phyloP scores from a whole-genome alignment of 2,329 filamentous ascomycete genomes.

The Diaporthe longicolla region DNA sequence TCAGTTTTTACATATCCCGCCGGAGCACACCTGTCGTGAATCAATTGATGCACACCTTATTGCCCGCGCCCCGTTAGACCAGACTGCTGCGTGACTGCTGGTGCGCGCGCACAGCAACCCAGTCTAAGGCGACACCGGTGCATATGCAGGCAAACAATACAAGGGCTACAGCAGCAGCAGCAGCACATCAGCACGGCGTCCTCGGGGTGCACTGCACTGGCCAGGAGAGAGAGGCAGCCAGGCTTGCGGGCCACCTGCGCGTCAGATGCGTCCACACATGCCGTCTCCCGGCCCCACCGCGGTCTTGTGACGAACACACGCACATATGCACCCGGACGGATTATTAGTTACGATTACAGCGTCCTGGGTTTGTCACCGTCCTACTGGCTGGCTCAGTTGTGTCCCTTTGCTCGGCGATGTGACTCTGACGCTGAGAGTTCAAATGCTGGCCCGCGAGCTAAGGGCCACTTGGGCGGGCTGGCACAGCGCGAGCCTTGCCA shows the following conservation, averaged over 20 bases:
- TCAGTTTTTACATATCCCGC: conserved; percentile 17
- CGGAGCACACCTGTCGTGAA: not conserved
- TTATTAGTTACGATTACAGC: conserved; percentile 1
- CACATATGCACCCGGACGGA: conserved; percentile 21
- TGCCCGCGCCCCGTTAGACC: not conserved
- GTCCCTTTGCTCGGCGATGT: not conserved
- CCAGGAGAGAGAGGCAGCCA: conserved; percentile 12
- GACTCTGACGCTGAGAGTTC: conserved; percentile 23
- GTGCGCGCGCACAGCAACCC: not conserved
- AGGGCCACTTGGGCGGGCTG: not conserved
- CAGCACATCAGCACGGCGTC: not conserved
- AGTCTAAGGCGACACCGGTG: no score
- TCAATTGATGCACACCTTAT: not conserved
- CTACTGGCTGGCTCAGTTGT: not conserved
- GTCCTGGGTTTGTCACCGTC: not conserved
- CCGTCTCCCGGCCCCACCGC: not conserved
- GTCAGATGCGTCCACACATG: conserved; percentile 14
- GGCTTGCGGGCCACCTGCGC: no score
- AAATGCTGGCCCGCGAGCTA: not conserved
- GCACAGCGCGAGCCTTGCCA: conserved; percentile 18
- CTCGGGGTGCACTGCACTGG: conserved; percentile 18
- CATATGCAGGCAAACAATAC: not conserved
- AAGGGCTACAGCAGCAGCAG: not conserved
- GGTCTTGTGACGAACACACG: conserved; percentile 7
- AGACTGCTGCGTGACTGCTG: not conserved